Evolutionary conservation across 305 asterid genomes (phyloP), one percentile per base, ranked within the genome.

Genomic region (Euphrasia arctica): DNA sequence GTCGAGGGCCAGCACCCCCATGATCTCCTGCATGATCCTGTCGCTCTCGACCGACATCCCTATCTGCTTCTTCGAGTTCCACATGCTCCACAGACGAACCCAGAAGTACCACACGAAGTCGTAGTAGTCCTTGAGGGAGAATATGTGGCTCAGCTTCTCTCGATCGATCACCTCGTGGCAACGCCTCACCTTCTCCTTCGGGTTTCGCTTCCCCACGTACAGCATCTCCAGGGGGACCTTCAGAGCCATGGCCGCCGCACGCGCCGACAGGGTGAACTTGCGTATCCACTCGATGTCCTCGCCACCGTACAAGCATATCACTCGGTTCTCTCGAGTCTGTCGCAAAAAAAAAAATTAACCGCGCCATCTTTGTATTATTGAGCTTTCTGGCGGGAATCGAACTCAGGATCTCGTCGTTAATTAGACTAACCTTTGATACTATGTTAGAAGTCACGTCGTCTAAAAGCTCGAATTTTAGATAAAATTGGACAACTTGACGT

Each of bases 31-130:
- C 89, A 89, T 84, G 25, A 87, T 78, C 1, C 55, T 71, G 73
- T 92, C 98, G 45, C 25, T 66, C 1, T 89, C 98, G 3, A 73
- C 80, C 0, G 77, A 65, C 82, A 75, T 72, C 11, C 90, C 93
- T 2, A 78, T 84, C 54, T 89, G 88, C 48, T 79, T 66, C 77
- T 85, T 92, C 5, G 97, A 89, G 76, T 85, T 81, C 97, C 95
- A 89, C 97, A 89, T 89, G 91, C 98, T 87, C 66, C 86, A 81
- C 5, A 92, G 80, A 51, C 98, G 64, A 58, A 78, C 83, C 98
- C 97, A 92, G 70, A 92, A 89, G 77, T 78, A 92, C 96, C 97
- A 89, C 4, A 87, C 68, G 70, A 68, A 82, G 72, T 79, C 88
- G 47, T 77, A 72, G 77, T 75, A 72, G 6, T 78, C 83, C 4